Conservation (phyloP, 305 asterid species). For the Coffea humblotiana region DNA sequence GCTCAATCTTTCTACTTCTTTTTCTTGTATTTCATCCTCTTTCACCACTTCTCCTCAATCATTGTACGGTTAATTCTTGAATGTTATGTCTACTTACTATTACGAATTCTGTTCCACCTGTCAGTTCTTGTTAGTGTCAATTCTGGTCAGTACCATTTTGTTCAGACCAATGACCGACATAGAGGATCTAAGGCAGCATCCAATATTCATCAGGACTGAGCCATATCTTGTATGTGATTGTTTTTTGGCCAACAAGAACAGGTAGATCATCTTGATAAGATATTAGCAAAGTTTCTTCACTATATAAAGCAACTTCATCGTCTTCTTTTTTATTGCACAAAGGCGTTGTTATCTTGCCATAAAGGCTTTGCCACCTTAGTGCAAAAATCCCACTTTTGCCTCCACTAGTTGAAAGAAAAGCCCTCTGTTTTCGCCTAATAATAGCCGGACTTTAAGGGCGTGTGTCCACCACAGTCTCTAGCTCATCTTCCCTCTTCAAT, state of each 20-base stretch:
- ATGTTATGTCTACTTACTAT: not conserved
- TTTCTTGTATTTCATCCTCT: not conserved
- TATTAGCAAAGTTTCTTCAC: constrained; percentile 3
- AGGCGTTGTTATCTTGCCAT: constrained; percentile 1
- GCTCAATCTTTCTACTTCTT: not conserved
- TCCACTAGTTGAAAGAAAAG: constrained; percentile 16
- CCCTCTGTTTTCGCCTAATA: constrained; percentile 39
- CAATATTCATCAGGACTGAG: not conserved
- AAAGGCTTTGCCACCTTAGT: constrained; percentile 9
- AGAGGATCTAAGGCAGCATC: constrained; percentile 1
- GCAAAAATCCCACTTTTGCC: constrained; percentile 23
- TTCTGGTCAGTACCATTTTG: not conserved
- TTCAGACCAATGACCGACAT: not conserved
- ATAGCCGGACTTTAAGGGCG: constrained; percentile 40
- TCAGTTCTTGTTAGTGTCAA: not conserved
- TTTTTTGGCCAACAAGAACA: constrained; percentile 6
- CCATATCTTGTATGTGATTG: not conserved
- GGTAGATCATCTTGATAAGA: constrained; percentile 15
- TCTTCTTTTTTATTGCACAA: not conserved
- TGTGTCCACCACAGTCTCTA: constrained; percentile 59
- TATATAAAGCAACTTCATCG: not conserved
- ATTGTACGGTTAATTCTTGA: not conserved
- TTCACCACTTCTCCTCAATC: not conserved
- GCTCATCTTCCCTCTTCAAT: constrained; percentile 10
- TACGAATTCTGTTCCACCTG: not conserved